Evolutionary conservation across 1,284 basidiomycete species (phyloP).

Genomic region (Takashimella tepidaria): DNA sequence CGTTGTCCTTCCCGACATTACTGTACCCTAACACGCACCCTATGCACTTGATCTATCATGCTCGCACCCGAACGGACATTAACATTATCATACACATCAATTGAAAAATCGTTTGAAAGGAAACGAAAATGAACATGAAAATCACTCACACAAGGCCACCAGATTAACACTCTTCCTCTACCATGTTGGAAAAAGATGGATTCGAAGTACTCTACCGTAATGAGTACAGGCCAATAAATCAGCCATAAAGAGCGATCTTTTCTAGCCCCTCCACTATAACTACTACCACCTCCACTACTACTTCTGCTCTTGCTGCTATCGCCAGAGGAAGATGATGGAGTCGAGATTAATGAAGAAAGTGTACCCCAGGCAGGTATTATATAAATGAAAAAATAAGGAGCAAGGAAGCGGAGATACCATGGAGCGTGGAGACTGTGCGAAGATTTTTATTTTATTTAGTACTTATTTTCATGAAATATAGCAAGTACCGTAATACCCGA

Average conservation of each 20-base stretch:
- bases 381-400: conserved; percentile 23
- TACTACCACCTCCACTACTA: too few relatives aligned
- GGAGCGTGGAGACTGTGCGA: conserved; percentile 20
- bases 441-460: not conserved
- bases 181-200: conserved; percentile 25
- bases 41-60: not conserved
- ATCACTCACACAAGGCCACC: conserved; percentile 33
- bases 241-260: conserved; percentile 24
- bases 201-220: conserved; percentile 30
- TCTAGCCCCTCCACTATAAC: not conserved
- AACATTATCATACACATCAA: too few relatives aligned
- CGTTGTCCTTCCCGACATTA: not conserved
- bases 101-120: too few relatives aligned
- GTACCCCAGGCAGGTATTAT: conserved; percentile 22
- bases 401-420: conserved; percentile 29
- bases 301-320: too few relatives aligned
- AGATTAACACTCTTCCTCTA: conserved; percentile 15
- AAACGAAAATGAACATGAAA: too few relatives aligned
- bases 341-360: too few relatives aligned
- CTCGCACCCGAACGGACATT: too few relatives aligned
- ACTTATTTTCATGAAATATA: too few relatives aligned
- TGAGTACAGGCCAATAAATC: conserved; percentile 25
- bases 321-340: conserved; percentile 17
- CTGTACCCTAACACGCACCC: not conserved
- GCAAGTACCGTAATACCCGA: too few relatives aligned